Evolutionary conservation across 1,284 basidiomycete genomes (phyloP), one percentile per base, ranked within the genome.

Genomic region (Amylostereum areolatum): DNA sequence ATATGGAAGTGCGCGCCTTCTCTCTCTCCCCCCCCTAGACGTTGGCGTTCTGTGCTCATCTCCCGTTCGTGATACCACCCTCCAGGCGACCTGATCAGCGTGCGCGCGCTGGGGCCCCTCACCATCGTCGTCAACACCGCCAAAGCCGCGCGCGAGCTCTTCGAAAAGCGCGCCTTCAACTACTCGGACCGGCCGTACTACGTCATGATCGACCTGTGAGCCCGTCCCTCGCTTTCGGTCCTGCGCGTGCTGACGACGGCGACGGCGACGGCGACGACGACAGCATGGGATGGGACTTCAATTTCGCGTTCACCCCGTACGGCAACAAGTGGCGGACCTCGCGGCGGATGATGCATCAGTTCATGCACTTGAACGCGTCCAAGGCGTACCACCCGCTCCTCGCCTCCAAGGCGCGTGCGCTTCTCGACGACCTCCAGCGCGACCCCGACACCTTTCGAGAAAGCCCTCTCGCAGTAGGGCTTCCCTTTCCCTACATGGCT

Each of bases 71-170:
- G n/a, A n/a, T n/a, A n/a, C n/a, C n/a, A n/a, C n/a, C n/a, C n/a
- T n/a, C n/a, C n/a, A n/a, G n/a, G n/a, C n/a, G 47, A 43, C 29
- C 5, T 65, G 29, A 56, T 65, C 18, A 56, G 58, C 43, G 47
- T 63, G 27, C 57, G 57, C 46, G 45, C 60, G 7, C 51, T 54
- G 24, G 59, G 61, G 24, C 57, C 55, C n/a, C 53, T 57, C 27
- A 52, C 58, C n/a, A 50, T 61, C 35, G 56, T 64, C 24, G 53
- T 64, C 51, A 64, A 63, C 50, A 59, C 62, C n/a, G 49, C 50
- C 7, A 45, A 60, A 41, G 61, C 59, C 3, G 61, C 61, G n/a
- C 53, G 55, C 35, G 62, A 62, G 24, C 55, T 63, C 4, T 59
- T 64, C 39, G 61, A 63, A 44, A 58, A 53, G 32, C 51, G 55